Percentiles rank a stretch among this genome's conserved stretches.
These are phyloP conservation scores for Hypomontagnella monticulosa DNA, from an alignment of 495 filamentous ascomycete species.

Conservation along the genomic window DNA sequence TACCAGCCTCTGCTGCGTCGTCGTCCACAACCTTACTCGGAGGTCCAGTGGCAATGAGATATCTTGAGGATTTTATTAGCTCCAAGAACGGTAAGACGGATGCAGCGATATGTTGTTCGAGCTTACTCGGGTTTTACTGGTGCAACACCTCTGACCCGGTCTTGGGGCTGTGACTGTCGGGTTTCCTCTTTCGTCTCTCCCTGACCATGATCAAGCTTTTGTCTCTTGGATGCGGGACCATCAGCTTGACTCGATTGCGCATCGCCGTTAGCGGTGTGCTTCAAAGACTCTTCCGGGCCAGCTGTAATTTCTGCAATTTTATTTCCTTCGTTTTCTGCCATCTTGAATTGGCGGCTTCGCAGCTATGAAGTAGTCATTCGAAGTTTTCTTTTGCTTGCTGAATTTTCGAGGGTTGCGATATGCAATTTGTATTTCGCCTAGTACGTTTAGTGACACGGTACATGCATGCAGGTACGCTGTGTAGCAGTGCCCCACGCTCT, in stretches of 20 bases:
- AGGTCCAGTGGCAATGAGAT: conserved; percentile 58
- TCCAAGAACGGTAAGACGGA: neutral
- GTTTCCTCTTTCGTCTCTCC: conserved; percentile 44
- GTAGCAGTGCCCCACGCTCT: no score
- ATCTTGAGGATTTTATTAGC: conserved; percentile 58
- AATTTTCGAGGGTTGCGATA: conserved; percentile 8
- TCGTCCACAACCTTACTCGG: conserved; percentile 61
- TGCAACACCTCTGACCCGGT: conserved; percentile 73
- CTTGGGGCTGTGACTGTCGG: conserved; percentile 42
- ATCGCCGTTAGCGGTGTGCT: conserved; percentile 21
- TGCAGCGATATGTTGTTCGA: neutral
- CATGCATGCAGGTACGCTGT: no score
- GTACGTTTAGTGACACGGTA: no score
- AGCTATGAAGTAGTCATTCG: conserved; percentile 10
- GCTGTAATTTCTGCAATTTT: neutral
- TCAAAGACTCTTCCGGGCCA: conserved; percentile 18
- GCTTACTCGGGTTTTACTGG: conserved; percentile 86
- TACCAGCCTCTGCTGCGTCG: conserved; percentile 72
- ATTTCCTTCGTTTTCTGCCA: conserved; percentile 12
- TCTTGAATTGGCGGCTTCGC: neutral
- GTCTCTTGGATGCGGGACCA: conserved; percentile 45
- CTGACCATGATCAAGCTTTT: conserved; percentile 36
- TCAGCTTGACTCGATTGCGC: conserved; percentile 16
- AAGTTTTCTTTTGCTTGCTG: conserved; percentile 19
- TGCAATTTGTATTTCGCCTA: neutral